A percentile compares a stretch with the other conserved stretches of the same genome.
phyloP scores from a whole-genome alignment of 2,329 filamentous ascomycete species.

The Tolypocladium endophyticum region DNA sequence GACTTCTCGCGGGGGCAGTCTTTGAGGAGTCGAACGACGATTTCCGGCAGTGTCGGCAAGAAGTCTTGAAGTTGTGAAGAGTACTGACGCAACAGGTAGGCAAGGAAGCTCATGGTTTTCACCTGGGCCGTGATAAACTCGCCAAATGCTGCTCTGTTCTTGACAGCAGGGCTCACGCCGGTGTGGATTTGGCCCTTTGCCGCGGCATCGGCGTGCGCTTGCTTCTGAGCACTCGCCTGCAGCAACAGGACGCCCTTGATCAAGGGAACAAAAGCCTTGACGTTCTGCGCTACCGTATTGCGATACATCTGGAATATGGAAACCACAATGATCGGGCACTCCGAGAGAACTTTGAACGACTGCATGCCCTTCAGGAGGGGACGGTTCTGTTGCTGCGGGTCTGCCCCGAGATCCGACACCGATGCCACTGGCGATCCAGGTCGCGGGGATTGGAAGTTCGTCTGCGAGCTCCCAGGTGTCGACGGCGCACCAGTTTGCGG shows the following conservation, averaged over 20 bases:
- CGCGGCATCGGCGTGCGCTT: slow-evolving; percentile 77
- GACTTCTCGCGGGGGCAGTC: slow-evolving; percentile 95
- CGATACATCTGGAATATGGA: slow-evolving; percentile 95
- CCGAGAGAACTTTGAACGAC: slow-evolving; percentile 95
- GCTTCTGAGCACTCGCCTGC: slow-evolving; percentile 87
- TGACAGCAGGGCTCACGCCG: slow-evolving; percentile 86
- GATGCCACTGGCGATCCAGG: slow-evolving; percentile 84
- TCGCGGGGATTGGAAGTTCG: slow-evolving; percentile 76
- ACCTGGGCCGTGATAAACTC: slow-evolving; percentile 98
- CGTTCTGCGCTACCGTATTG: slow-evolving; percentile 66
- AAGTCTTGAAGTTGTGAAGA: slow-evolving; percentile 82
- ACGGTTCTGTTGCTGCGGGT: slow-evolving; percentile 70
- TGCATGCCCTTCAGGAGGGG: slow-evolving; percentile 89
- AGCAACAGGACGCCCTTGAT: slow-evolving; percentile 85
- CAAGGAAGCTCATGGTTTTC: slow-evolving; percentile 98
- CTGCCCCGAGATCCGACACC: slow-evolving; percentile 68
- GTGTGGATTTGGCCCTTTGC: slow-evolving; percentile 76
- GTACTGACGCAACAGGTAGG: slow-evolving; percentile 83
- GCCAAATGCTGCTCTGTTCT: slow-evolving; percentile 86
- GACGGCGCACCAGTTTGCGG: slow-evolving; percentile 50
- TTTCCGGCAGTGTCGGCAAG: slow-evolving; percentile 70
- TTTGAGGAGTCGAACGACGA: slow-evolving; percentile 82
- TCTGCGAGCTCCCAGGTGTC: slow-evolving; percentile 53
- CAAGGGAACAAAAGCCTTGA: slow-evolving; percentile 82
- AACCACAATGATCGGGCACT: slow-evolving; percentile 97